These are phyloP conservation scores for Juncus effusus DNA, from an alignment of 176 grass and related monocot species.

Conservation along the genomic window DNA sequence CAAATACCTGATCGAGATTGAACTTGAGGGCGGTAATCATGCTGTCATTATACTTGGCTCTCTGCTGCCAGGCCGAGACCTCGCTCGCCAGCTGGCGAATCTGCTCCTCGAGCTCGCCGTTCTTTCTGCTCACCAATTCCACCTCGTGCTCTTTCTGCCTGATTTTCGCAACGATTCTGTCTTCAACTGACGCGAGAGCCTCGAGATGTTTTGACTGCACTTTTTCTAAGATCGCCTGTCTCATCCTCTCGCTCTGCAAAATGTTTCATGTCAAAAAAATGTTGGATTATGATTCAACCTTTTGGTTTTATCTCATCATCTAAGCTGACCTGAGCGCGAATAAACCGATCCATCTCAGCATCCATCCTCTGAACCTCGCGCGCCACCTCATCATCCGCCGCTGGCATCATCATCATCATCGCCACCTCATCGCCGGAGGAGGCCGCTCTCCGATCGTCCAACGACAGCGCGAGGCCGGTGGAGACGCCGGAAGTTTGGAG, in stretches of 20 bases:
- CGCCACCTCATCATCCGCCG: constrained; percentile 68
- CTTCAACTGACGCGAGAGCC: constrained; percentile 77
- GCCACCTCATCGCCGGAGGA: constrained; percentile 75
- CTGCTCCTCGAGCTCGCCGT: constrained; percentile 86
- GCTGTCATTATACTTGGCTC: constrained; percentile 97
- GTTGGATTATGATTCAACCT: too few relatives aligned
- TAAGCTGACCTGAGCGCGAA: constrained; percentile 75
- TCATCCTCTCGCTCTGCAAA: constrained; percentile 70
- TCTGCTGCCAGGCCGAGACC: constrained; percentile 85
- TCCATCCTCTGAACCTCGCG: constrained; percentile 88
- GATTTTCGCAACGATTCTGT: constrained; percentile 82
- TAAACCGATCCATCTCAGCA: constrained; percentile 94
- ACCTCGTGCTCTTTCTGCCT: constrained; percentile 82
- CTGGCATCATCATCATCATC: constrained; percentile 58
- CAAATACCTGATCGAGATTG: constrained; percentile 87
- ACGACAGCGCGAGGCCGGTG: constrained; percentile 73
- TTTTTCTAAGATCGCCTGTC: constrained; percentile 92
- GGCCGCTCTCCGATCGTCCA: constrained; percentile 71
- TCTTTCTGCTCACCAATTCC: constrained; percentile 79
- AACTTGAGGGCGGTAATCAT: constrained; percentile 94
- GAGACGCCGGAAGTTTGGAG: constrained; percentile 88
- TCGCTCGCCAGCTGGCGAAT: constrained; percentile 79
- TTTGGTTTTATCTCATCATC: neutral
- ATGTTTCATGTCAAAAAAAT: neutral
- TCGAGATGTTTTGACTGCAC: constrained; percentile 90